Percentiles rank a stretch among this genome's conserved stretches.
Conservation (phyloP, 116 monocot species). For the Posidonia oceanica region DNA sequence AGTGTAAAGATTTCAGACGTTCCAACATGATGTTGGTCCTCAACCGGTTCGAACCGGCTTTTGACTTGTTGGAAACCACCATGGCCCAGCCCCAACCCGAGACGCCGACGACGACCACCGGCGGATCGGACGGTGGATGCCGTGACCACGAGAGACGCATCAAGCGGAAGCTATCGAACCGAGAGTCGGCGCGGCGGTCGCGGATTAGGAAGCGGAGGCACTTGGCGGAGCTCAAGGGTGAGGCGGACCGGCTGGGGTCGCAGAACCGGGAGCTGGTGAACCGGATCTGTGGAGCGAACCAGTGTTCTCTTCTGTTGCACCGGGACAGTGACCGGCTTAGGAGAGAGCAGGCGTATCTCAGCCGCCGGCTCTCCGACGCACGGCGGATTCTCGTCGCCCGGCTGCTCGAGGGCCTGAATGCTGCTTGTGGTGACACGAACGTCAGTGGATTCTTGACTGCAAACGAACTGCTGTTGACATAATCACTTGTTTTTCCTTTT, state of each 20-base stretch:
- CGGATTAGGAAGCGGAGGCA: conserved; percentile 40
- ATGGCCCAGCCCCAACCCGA: background rate
- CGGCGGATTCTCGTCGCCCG: conserved; percentile 7
- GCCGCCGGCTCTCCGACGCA: conserved; percentile 6
- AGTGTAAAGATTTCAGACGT: too few relatives aligned
- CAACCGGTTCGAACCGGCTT: background rate
- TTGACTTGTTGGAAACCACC: background rate
- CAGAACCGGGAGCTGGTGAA: conserved; percentile 22
- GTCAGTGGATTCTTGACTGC: background rate
- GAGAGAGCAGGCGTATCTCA: conserved; percentile 17
- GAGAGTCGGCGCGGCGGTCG: conserved; percentile 51
- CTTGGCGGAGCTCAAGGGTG: conserved; percentile 21
- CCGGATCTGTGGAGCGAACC: conserved; percentile 13
- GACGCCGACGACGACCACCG: background rate
- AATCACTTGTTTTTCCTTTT: too few relatives aligned
- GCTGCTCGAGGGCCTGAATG: background rate
- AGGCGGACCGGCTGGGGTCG: conserved; percentile 8
- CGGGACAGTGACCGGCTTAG: conserved; percentile 19
- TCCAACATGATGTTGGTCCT: background rate
- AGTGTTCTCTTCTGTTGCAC: conserved; percentile 11
- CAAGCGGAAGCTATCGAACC: conserved; percentile 38
- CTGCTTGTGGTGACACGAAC: background rate
- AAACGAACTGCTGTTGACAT: background rate
- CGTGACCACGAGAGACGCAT: conserved; percentile 15
- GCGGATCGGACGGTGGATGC: background rate